Evolutionary conservation across 441 rosid species (phyloP), one percentile per base, ranked within the genome.

Genomic region (Kokia cookei): DNA sequence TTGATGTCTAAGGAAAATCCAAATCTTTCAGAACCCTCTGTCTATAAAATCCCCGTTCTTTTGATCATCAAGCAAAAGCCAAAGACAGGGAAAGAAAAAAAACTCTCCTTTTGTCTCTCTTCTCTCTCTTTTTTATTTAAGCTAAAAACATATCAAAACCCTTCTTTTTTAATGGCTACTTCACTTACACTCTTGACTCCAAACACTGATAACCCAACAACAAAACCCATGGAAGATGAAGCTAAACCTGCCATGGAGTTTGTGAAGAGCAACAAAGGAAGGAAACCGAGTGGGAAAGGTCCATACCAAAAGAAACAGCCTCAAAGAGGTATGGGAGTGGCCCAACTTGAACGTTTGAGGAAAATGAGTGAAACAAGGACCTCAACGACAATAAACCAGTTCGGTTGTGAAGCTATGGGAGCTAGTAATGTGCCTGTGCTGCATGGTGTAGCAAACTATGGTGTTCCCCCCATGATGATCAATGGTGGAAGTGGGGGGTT

Each of bases 271-370:
- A 67, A 50, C 59, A 67, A 67, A 63, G 85, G 80, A 55, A 84
- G 83, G 59, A 86, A 82, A 80, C 80, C 84, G 57, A 79, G 64
- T 67, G 71, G 71, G 26, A 67, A 50, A 67, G 71, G 59, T 4
- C 59, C 58, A 29, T 1, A 48, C 60, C 88, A 78, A 65, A 91
- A 89, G 84, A 89, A 89, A 72, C 76, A 22, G 67, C 84, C 78
- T 0, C 85, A 72, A 72, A 85, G 98, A 75, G 98, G 98, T 5
- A 87, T 88, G 92, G 98, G 98, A 3, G 89, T 92, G 45, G 94
- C 84, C 13, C 84, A 86, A 78, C 92, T 94, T 7, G 97, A 94
- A 83, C 78, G 76, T 1, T 67, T 79, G 10, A 81, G 87, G 80
- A 74, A 59, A 15, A 65, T 76, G 60, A 70, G 69, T 47, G 81